phyloP scores from a whole-genome alignment of 2,329 filamentous ascomycete species.

The Aspergillus oerlinghausenensis region DNA sequence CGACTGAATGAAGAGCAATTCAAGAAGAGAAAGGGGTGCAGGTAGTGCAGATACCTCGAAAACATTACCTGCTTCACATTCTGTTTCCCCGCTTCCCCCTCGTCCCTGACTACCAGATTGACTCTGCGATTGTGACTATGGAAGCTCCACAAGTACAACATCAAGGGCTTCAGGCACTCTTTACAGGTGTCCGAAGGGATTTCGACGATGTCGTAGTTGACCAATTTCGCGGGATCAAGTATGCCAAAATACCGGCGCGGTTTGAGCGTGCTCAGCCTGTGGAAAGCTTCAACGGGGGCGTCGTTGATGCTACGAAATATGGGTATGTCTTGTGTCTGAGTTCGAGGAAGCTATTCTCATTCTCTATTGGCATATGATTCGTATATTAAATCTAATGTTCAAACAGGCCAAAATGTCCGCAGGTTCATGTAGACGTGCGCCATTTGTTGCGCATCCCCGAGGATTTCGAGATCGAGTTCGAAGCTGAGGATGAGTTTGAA shows the following conservation, averaged over 20 bases:
- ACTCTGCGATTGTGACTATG: slow-evolving; percentile 12
- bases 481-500: slow-evolving; percentile 40
- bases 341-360: not conserved
- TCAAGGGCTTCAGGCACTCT: slow-evolving; percentile 21
- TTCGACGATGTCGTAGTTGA: slow-evolving; percentile 15
- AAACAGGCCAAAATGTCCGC: slow-evolving; percentile 41
- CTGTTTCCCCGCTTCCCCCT: not conserved
- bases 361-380: not conserved
- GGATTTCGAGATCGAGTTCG: slow-evolving; percentile 22
- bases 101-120: not conserved
- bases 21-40: not conserved
- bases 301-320: slow-evolving; percentile 33
- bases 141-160: slow-evolving; percentile 19
- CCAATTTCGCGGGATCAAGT: slow-evolving; percentile 30
- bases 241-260: slow-evolving; percentile 25
- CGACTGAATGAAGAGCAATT: not conserved
- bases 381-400: slow-evolving; percentile 4
- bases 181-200: slow-evolving; percentile 19
- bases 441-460: slow-evolving; percentile 43
- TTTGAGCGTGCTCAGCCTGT: slow-evolving; percentile 27
- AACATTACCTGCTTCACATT: not conserved
- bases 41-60: not conserved
- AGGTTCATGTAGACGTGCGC: slow-evolving; percentile 38
- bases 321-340: slow-evolving; percentile 17
- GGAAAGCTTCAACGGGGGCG: slow-evolving; percentile 18